Evolutionary conservation across 345 rosid genomes (phyloP).

Genomic region (Corchorus capsularis): DNA sequence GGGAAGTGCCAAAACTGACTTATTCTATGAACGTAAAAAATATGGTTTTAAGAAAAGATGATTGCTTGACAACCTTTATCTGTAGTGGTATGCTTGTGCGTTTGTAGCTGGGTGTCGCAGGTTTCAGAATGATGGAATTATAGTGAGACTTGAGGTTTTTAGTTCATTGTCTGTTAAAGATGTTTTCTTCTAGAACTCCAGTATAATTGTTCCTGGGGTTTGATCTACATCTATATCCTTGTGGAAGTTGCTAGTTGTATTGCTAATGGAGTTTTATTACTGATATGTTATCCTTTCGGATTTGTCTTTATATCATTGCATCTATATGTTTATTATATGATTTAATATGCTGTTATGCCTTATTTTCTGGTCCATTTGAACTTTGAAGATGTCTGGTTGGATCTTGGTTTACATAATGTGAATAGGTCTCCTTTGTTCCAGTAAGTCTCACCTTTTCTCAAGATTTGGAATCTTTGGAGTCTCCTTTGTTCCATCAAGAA

Average conservation of each 20-base stretch:
- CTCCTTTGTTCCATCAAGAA: no score
- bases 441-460: background rate
- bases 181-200: background rate
- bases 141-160: background rate
- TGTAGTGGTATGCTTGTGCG: background rate
- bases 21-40: slow-evolving; percentile 66
- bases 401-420: background rate
- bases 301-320: background rate
- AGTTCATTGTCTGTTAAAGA: background rate
- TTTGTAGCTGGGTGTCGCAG: background rate
- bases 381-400: background rate
- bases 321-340: background rate
- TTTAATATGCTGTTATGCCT: background rate
- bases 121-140: background rate
- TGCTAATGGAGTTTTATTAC: background rate
- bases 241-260: background rate
- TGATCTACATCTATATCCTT: background rate
- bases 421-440: background rate
- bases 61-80: background rate
- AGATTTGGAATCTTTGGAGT: no score
- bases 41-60: slow-evolving; percentile 62
- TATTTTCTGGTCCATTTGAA: background rate
- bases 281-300: background rate
- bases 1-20: slow-evolving; percentile 68
- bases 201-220: background rate